Percentiles rank a stretch among this genome's conserved stretches.
phyloP scores from a whole-genome alignment of 768 basidiomycete genomes.

The Hypsizygus marmoreus region DNA sequence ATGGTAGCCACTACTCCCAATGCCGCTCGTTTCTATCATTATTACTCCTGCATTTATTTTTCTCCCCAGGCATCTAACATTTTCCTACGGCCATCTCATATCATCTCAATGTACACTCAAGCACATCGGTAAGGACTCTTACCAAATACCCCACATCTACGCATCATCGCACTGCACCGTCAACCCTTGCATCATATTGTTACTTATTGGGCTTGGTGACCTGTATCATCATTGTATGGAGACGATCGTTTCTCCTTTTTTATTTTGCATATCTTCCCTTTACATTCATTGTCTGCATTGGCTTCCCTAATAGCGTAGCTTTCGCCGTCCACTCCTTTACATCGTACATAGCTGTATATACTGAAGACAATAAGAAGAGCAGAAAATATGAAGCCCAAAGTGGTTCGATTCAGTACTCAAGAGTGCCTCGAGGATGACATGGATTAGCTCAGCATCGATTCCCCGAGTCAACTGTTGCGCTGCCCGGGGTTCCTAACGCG shows the following conservation, averaged over 20 bases:
- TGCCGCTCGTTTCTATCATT: conserved; percentile 20
- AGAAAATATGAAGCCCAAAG: neutral
- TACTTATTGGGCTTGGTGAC: conserved; percentile 16
- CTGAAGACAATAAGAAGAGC: neutral
- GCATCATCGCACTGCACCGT: neutral
- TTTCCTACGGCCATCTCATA: too few species aligned
- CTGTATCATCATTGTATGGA: conserved; percentile 13
- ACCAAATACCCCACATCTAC: conserved; percentile 6
- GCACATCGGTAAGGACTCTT: neutral
- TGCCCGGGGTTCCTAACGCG: neutral
- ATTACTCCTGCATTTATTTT: conserved; percentile 15
- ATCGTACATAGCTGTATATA: conserved; percentile 2
- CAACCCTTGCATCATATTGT: conserved; percentile 4
- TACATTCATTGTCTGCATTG: neutral
- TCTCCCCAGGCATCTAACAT: too few species aligned
- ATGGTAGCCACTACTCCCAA: conserved; percentile 48
- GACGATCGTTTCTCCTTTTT: neutral
- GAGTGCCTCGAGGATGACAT: neutral
- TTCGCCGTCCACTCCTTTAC: neutral
- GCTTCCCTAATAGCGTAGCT: neutral
- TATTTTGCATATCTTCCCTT: neutral
- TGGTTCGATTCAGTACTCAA: conserved; percentile 5
- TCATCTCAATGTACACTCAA: neutral
- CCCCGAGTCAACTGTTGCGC: conserved; percentile 13
- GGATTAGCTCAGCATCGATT: conserved; percentile 2